A percentile compares a stretch with the other conserved stretches of the same genome.
Conservation (phyloP, 768 basidiomycete genomes). For the Termitomyces sp. region DNA sequence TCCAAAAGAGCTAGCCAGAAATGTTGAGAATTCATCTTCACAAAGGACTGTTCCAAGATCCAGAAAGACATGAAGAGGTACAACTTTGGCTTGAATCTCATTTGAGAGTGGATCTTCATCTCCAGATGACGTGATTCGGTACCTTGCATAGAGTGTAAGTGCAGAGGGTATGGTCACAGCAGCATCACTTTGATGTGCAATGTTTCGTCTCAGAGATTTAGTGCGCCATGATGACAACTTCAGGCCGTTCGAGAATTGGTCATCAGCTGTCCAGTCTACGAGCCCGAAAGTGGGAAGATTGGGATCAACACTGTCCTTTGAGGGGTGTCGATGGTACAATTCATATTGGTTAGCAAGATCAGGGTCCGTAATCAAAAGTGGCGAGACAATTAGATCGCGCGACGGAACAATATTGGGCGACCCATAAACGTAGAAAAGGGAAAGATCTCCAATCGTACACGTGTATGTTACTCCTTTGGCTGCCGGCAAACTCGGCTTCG, state of each 20-base stretch:
- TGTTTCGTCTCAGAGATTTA: slow-evolving; percentile 25
- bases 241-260: slow-evolving; percentile 33
- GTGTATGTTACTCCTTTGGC: background rate
- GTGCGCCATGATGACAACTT: slow-evolving; percentile 63
- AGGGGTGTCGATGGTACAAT: slow-evolving; percentile 36
- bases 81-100: slow-evolving; percentile 36
- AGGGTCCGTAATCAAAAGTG: slow-evolving; percentile 73
- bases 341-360: slow-evolving; percentile 56
- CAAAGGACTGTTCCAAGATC: slow-evolving; percentile 50
- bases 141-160: slow-evolving; percentile 3
- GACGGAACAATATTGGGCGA: slow-evolving; percentile 3
- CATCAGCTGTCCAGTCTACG: slow-evolving; percentile 55
- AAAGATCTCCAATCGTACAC: slow-evolving; percentile 37
- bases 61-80: slow-evolving; percentile 72
- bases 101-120: background rate
- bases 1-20: slow-evolving; percentile 37
- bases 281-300: slow-evolving; percentile 52
- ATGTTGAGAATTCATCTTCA: slow-evolving; percentile 34
- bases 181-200: slow-evolving; percentile 1
- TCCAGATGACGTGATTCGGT: background rate
- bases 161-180: slow-evolving; percentile 2
- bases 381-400: slow-evolving; percentile 37
- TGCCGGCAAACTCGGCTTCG: background rate
- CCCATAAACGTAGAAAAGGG: slow-evolving; percentile 46
- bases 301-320: slow-evolving; percentile 17